A percentile compares a stretch with the other conserved stretches of the same genome.
phyloP scores from a whole-genome alignment of 192 early-diverging fungal genomes.

The Coemansia sp. region DNA sequence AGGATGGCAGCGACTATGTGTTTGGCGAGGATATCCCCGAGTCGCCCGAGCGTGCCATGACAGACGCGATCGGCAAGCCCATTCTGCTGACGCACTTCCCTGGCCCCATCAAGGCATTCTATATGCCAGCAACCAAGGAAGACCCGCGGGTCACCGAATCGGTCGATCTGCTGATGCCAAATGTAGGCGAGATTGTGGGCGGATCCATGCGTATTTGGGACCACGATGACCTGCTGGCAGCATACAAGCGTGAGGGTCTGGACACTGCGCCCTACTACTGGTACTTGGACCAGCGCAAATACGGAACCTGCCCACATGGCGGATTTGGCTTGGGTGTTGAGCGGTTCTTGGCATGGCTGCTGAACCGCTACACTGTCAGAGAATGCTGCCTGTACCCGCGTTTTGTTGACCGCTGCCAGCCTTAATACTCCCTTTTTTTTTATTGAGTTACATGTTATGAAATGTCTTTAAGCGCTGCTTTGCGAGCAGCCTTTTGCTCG shows the following conservation, averaged over 20 bases:
- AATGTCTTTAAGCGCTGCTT: constrained; percentile 32
- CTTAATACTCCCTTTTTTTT: constrained; percentile 58
- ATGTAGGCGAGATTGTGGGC: constrained; percentile 97
- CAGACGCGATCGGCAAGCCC: constrained; percentile 93
- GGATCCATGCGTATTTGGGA: constrained; percentile 96
- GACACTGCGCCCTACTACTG: constrained; percentile 97
- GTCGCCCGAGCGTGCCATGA: constrained; percentile 96
- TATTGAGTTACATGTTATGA: background rate
- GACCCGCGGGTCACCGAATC: constrained; percentile 88
- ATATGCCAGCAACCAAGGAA: constrained; percentile 91
- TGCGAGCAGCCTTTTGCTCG: constrained; percentile 31
- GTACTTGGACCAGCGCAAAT: constrained; percentile 99
- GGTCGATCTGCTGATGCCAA: constrained; percentile 97
- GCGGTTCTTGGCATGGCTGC: constrained; percentile 95
- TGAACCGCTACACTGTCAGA: constrained; percentile 84
- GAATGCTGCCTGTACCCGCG: constrained; percentile 92
- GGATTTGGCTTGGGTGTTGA: constrained; percentile 98
- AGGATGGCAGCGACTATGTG: constrained; percentile 84
- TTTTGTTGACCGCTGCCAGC: constrained; percentile 81
- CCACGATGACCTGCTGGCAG: constrained; percentile 73
- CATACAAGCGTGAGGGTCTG: constrained; percentile 86
- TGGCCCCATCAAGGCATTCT: constrained; percentile 97
- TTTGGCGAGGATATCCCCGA: constrained; percentile 99
- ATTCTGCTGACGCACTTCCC: constrained; percentile 97
- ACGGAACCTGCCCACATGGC: constrained; percentile 92